Conservation (phyloP, 768 basidiomycete species). For the Auricularia auricula-judae region DNA sequence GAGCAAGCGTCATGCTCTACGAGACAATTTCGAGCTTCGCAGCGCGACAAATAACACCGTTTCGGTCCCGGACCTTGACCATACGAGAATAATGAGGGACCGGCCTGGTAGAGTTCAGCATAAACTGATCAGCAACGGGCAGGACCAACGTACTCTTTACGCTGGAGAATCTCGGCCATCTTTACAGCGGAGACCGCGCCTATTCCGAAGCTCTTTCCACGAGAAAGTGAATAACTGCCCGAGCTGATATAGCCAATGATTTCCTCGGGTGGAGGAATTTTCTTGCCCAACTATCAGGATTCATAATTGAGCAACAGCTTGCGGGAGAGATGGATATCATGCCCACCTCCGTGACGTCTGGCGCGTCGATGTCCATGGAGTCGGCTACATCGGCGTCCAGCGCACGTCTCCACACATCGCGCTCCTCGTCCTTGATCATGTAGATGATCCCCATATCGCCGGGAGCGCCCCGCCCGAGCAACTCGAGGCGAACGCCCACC, state of each 20-base stretch:
- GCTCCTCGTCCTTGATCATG: constrained; percentile 43
- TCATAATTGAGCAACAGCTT: not conserved
- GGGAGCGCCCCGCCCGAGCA: constrained; percentile 59
- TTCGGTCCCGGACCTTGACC: constrained; percentile 55
- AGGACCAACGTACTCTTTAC: not conserved
- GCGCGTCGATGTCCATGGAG: constrained; percentile 9
- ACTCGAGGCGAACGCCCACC: constrained; percentile 51
- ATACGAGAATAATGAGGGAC: constrained; percentile 19
- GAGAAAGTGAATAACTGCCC: constrained; percentile 69
- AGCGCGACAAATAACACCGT: constrained; percentile 41
- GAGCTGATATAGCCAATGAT: constrained; percentile 79
- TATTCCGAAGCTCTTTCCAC: constrained; percentile 68
- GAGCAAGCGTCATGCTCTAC: not conserved
- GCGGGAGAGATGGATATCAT: not conserved
- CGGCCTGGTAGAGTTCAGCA: not conserved
- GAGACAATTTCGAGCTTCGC: constrained; percentile 31
- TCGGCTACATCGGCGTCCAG: constrained; percentile 14
- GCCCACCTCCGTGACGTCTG: constrained; percentile 20
- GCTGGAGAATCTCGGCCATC: constrained; percentile 31
- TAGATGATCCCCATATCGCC: constrained; percentile 70
- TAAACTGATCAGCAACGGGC: too few species aligned
- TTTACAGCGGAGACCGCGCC: constrained; percentile 54
- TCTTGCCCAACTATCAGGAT: constrained; percentile 32
- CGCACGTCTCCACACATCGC: constrained; percentile 32
- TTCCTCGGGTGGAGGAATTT: constrained; percentile 27